Evolutionary conservation across 805 yeast species (phyloP), one percentile per base, ranked within the genome.

Genomic region (Scheffersomyces ergatensis): DNA sequence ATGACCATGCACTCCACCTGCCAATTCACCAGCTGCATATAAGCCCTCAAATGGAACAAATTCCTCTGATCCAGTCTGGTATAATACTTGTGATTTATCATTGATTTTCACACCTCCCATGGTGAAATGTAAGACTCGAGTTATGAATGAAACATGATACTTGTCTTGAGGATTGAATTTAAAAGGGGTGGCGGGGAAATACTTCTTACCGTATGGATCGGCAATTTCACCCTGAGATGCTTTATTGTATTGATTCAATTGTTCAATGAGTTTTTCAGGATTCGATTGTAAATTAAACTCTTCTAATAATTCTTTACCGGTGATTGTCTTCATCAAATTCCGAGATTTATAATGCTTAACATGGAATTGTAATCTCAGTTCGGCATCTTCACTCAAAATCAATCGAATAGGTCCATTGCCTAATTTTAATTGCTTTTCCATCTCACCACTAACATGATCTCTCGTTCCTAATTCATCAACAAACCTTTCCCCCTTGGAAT

Each of bases 21-120:
- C 72, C 12, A 70, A 62, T 45, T 70, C 76, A 5, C 76, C 76
- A 9, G 70, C 68, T 1, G 76, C 74, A 46, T 54, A 70, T 33
- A 70, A 55, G 2, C 71, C 71, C 26, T 54, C 55, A 40, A 67
- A 63, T 3, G 67, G 60, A 17, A 40, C 45, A 32, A 32, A 49
- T 18, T 53, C 48, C 5, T 48, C 34, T 7, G 59, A 58, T 1
- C 55, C 48, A 29, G 7, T 15, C 5, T 5, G 18, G 21, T 42
- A 77, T 20, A 72, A 41, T 3, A 78, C 80, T 44, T 72, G 72
- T 0, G 78, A 62, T 33, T 68, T 56, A 18, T 67, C 74, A 52
- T 80, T 71, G 42, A 80, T 77, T 55, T 73, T 74, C 4, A 79
- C 78, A 31, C 89, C 89, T 17, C 89, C 89, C 85, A 80, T 82